Base-by-base conservation (phyloP, 1,139 yeast species). In the Pichia sp. region DNA sequence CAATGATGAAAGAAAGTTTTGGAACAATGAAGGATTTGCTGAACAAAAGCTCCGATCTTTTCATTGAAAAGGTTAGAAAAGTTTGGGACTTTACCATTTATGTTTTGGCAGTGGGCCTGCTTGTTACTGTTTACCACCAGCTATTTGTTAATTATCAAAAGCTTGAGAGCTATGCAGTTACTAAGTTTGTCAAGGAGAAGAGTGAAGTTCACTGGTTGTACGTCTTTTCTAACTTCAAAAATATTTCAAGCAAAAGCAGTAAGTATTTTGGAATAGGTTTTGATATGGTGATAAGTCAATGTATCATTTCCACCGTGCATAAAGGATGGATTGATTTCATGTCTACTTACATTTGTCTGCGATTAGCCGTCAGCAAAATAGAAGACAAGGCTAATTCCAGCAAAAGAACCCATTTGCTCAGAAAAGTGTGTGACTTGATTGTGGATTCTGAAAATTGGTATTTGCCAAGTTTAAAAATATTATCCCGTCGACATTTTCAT, bases 401-500 rank as follows among this genome's bases (percentile, higher is more conserved):
- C 3, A 41, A 43, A 36, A 36, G 32, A 7, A 15, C 16, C 15
- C 8, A 43, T 26, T 8, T 54, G 2, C 11, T 56, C 3, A 19
- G 34, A 8, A 51, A 40, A 8, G 30, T 49, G 6, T 31, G 74
- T 72, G 23, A 47, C 23, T 36, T 46, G 8, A 26, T 51, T 13
- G n/a, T 34, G 3, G 45, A 40, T 11, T 45, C 44, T 10, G 40
- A 23, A 8, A 11, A 10, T 29, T 32, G 48, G 42, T 59, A 59
- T 47, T 26, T 59, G 5, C 57, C 60, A 8, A 36, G 55, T 13
- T 48, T 59, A 34, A 58, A 53, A 30, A 36, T 54, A 23, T 57
- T 69, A 26, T 61, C 79, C 4, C 67, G 67, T 2, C 72, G 78
- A 54, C 82, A 81, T 61, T 78, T 78, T 53, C 80, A 79, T 61